Conservation (phyloP, 1,284 basidiomycete genomes). For the Cystobasidium sp. region DNA sequence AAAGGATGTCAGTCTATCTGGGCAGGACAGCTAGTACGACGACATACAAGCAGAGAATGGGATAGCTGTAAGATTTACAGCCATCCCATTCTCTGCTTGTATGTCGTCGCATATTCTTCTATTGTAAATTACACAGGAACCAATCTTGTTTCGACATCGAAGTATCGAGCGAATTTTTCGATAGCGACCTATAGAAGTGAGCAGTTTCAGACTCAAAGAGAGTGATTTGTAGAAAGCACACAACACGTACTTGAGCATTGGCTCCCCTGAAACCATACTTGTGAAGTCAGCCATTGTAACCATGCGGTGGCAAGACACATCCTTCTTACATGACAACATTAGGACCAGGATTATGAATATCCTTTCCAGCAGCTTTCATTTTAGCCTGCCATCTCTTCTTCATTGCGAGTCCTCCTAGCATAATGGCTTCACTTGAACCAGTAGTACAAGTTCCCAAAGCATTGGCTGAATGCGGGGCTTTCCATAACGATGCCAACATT, state of each 20-base stretch:
- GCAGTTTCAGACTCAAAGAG: background rate
- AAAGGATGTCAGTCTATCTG: too few relatives aligned
- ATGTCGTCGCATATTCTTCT: slow-evolving; percentile 52
- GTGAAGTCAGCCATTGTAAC: background rate
- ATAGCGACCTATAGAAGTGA: slow-evolving; percentile 65
- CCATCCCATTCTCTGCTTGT: slow-evolving; percentile 71
- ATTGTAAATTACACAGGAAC: slow-evolving; percentile 49
- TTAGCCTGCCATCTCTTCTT: slow-evolving; percentile 91
- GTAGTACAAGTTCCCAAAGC: slow-evolving; percentile 92
- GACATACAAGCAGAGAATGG: background rate
- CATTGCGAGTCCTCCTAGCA: slow-evolving; percentile 88
- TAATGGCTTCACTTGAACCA: slow-evolving; percentile 78
- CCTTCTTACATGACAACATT: slow-evolving; percentile 54
- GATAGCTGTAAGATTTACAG: too few relatives aligned
- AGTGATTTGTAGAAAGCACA: background rate
- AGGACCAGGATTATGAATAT: slow-evolving; percentile 77
- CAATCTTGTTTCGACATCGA: slow-evolving; percentile 71
- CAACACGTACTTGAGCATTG: slow-evolving; percentile 67
- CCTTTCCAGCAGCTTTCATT: slow-evolving; percentile 82
- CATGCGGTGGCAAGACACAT: slow-evolving; percentile 45
- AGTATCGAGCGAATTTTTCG: slow-evolving; percentile 80
- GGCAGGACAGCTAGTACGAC: too few relatives aligned
- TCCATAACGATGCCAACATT: slow-evolving; percentile 90
- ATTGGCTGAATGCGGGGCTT: slow-evolving; percentile 73
- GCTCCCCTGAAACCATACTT: slow-evolving; percentile 73